Conservation (phyloP, 202 grass and related monocot genomes). For the Dendrocalamus latiflorus region DNA sequence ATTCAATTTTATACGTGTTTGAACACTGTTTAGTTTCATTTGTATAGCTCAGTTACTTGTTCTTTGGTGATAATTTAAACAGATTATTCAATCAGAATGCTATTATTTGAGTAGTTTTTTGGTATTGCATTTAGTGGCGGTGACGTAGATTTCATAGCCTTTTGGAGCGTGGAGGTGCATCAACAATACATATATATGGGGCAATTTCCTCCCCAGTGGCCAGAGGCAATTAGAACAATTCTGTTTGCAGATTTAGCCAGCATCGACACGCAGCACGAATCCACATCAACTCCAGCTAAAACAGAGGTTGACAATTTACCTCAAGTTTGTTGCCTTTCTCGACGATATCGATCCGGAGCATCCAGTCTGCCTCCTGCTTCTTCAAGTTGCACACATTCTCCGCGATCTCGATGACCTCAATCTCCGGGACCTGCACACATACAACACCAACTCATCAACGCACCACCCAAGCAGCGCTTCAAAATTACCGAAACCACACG, state of each 20-base stretch:
- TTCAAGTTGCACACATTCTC: conserved; percentile 97
- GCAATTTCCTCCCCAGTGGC: background rate
- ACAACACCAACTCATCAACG: background rate
- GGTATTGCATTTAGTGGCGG: background rate
- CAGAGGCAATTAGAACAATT: background rate
- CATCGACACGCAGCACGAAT: background rate
- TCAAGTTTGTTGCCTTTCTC: conserved; percentile 89
- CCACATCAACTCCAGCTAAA: background rate
- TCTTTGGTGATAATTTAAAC: background rate
- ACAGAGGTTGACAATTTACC: conserved; percentile 29
- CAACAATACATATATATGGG: background rate
- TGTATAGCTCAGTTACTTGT: background rate
- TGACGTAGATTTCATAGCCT: background rate
- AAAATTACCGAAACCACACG: background rate
- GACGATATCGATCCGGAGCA: conserved; percentile 85
- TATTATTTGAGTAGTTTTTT: background rate
- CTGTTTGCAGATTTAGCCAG: background rate
- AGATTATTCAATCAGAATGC: background rate
- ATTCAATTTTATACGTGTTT: background rate
- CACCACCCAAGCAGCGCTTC: background rate
- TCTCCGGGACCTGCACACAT: conserved; percentile 72
- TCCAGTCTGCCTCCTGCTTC: conserved; percentile 98
- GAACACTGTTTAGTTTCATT: background rate
- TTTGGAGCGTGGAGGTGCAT: background rate
- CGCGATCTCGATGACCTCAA: conserved; percentile 93